These are phyloP conservation scores for Torulaspora gathmanii DNA, from an alignment of 805 yeast species.

Conservation along the genomic window DNA sequence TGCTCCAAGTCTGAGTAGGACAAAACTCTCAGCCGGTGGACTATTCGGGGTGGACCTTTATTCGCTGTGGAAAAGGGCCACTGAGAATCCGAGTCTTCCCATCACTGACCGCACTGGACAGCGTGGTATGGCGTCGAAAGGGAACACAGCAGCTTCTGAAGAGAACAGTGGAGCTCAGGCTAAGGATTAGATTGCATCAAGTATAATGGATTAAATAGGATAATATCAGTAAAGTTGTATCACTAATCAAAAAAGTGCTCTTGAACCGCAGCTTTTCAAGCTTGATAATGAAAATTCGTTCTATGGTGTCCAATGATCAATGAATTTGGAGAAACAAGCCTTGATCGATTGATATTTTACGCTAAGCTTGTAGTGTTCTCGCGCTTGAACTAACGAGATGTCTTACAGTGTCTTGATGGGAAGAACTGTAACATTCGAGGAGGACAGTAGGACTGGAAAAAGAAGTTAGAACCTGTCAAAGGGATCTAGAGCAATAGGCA, in stretches of 20 bases:
- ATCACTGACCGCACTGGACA: conserved; percentile 8
- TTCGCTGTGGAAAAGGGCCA: conserved; percentile 36
- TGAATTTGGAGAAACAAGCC: too few species aligned
- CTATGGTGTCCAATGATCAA: too few species aligned
- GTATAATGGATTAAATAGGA: background rate
- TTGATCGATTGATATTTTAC: too few species aligned
- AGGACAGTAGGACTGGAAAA: too few species aligned
- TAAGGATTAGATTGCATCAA: background rate
- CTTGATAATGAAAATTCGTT: too few species aligned
- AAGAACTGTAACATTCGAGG: too few species aligned
- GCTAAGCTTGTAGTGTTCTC: too few species aligned
- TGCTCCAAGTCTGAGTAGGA: conserved; percentile 11
- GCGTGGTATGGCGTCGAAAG: conserved; percentile 14
- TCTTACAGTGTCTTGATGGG: too few species aligned
- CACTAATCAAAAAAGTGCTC: background rate
- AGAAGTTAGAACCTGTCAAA: too few species aligned
- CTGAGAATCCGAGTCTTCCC: conserved; percentile 11
- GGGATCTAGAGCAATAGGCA: too few species aligned
- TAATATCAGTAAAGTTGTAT: conserved; percentile 4
- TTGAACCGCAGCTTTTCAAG: too few species aligned
- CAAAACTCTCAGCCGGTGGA: conserved; percentile 30
- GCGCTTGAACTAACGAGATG: too few species aligned
- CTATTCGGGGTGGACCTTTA: conserved; percentile 36
- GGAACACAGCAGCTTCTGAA: conserved; percentile 3
- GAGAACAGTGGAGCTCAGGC: conserved; percentile 4